These are phyloP conservation scores for Exserohilum turcica DNA, from an alignment of 2,329 filamentous ascomycete genomes.

Conservation along the genomic window DNA sequence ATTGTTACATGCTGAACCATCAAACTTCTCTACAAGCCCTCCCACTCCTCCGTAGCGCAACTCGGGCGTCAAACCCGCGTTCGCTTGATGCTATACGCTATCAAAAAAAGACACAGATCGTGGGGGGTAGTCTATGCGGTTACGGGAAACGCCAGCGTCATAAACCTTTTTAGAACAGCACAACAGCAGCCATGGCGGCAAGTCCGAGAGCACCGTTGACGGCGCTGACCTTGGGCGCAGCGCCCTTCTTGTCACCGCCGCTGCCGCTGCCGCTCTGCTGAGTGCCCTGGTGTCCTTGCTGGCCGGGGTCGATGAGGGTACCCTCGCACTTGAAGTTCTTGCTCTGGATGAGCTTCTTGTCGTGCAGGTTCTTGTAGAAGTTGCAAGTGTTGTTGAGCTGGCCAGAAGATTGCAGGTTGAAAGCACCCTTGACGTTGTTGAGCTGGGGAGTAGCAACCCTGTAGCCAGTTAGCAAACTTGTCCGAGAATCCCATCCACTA, in stretches of 20 bases:
- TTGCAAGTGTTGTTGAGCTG: constrained; percentile 50
- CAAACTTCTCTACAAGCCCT: constrained; percentile 30
- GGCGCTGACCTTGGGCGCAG: constrained; percentile 50
- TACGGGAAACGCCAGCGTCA: constrained; percentile 45
- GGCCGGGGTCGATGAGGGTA: constrained; percentile 45
- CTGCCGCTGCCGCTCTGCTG: constrained; percentile 30
- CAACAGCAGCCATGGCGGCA: constrained; percentile 54
- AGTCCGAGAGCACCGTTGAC: constrained; percentile 51
- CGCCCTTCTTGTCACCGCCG: constrained; percentile 39
- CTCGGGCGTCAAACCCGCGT: constrained; percentile 30
- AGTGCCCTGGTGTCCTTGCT: constrained; percentile 43
- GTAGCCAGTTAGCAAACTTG: constrained; percentile 38
- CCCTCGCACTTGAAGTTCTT: constrained; percentile 51
- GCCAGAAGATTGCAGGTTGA: constrained; percentile 56
- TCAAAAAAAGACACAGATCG: constrained; percentile 42
- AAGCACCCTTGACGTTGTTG: constrained; percentile 54
- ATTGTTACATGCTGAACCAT: constrained; percentile 40
- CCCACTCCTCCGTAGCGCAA: constrained; percentile 31
- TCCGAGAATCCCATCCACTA: too few relatives aligned
- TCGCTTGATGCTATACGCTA: constrained; percentile 39
- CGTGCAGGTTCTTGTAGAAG: constrained; percentile 53
- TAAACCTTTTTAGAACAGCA: constrained; percentile 52
- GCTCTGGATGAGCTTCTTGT: constrained; percentile 49
- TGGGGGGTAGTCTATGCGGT: constrained; percentile 49
- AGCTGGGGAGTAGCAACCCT: constrained; percentile 72